Evolutionary conservation across 768 basidiomycete species (phyloP), one percentile per base, ranked within the genome.

Genomic region (Dentipellis fragilis): DNA sequence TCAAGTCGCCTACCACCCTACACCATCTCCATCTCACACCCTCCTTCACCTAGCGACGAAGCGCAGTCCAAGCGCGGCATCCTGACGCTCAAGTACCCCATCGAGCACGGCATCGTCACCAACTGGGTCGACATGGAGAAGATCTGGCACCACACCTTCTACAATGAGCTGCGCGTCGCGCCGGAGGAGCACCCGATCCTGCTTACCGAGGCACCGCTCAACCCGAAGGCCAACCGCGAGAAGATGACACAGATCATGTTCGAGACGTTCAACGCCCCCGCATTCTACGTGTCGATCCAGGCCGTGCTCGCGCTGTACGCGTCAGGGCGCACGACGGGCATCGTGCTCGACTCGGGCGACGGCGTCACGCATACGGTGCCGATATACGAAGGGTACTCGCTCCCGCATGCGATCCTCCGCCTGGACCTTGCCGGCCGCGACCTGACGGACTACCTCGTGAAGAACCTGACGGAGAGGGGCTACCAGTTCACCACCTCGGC

Each of bases 171-270:
- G 58, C 84, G 85, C 68, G 84, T 86, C 56, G 85, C 82, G 59
- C 90, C 91, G 29, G 89, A 93, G 71, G 89, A 92, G 76, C 89
- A 93, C 40, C 91, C 91, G 59, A 86, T 93, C 64, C 80, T 94
- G 56, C 78, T 93, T 67, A 94, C 91, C 59, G 91, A 94, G 72
- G 91, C 91, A 29, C 90, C 91, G 17, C 80, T 92, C 63, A 94
- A 94, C 77, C 90, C 91, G 63, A 93, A 93, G 76, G 86, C 86
- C 55, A 93, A 93, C 75, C 76, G 90, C 65, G 90, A 92, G 76
- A 90, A 91, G 80, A 91, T 88, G 86, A 92, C 89, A 60, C 89
- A 93, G 71, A 92, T 91, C 81, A 92, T 93, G 89, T 93, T 93
- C 72, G 90, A 93, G 76, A 93, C 90, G 11, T 93, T 93, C 81